phyloP scores from a whole-genome alignment of 2,329 filamentous ascomycete genomes.

The Diplocarpon rosae region DNA sequence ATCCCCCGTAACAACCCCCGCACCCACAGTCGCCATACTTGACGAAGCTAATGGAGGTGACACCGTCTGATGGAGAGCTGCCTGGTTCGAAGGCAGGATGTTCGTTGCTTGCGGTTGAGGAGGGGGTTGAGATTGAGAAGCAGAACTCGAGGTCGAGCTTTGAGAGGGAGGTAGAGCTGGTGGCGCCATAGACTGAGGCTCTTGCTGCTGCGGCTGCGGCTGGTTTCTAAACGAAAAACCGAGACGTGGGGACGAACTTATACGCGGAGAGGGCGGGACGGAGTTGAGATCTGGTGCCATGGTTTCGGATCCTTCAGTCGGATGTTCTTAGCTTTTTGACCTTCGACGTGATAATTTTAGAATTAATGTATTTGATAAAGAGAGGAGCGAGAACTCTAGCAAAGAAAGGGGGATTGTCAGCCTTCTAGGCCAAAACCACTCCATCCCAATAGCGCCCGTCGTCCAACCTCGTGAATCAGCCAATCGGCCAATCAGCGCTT shows the following conservation, averaged over 20 bases:
- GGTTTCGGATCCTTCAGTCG: neutral
- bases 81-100: conserved; percentile 26
- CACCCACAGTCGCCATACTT: conserved; percentile 10
- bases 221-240: conserved; percentile 6
- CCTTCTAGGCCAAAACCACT: neutral
- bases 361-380: neutral
- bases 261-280: conserved; percentile 24
- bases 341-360: too few species aligned
- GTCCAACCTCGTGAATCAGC: neutral
- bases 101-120: conserved; percentile 16
- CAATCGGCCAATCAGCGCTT: neutral
- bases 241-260: conserved; percentile 20
- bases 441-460: too few species aligned
- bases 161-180: neutral
- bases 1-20: conserved; percentile 16
- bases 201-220: neutral
- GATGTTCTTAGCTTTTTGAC: too few species aligned
- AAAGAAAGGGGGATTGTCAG: neutral
- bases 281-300: conserved; percentile 30
- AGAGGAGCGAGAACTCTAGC: neutral
- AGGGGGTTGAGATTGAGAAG: conserved; percentile 6
- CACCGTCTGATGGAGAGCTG: conserved; percentile 16
- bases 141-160: neutral
- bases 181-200: conserved; percentile 22
- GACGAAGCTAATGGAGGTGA: conserved; percentile 20